Evolutionary conservation across 2,329 filamentous ascomycete genomes (phyloP), one percentile per base, ranked within the genome.

Genomic region (Ceratocystis colombiana): DNA sequence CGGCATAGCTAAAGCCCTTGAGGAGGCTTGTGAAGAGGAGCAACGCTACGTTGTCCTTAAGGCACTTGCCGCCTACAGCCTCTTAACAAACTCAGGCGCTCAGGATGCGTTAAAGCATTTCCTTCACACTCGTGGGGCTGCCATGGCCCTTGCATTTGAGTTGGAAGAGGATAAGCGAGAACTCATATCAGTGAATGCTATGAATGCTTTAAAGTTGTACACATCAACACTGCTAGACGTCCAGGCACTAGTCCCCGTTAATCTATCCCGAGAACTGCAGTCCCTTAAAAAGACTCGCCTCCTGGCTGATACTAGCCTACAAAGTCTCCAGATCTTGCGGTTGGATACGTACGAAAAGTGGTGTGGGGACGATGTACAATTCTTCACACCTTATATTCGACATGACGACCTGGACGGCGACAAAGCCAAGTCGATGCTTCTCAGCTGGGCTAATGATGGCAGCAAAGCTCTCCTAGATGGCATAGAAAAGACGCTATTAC

Each of bases 341-440:
- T 77, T 96, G 30, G 90, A 96, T 72, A 77, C 94, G 8, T 85
- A 90, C 71, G 84, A 87, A 69, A 81, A 82, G 22, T 96, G 91
- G 88, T 88, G 94, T 69, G 82, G 88, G 20, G 85, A 91, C 6
- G 90, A 95, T 68, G 88, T 96, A 53, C 84, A 84, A 61, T 88
- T 88, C 70, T 96, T 95, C 73, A 93, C 86, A 0, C 92, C 92
- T 0, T 96, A 90, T 77, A 88, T 95, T 45, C 85, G 89, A 37
- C 86, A 95, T 71, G 89, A 92, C 70, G 88, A 94, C 70, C 75
- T 89, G 3, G 82, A 85, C 28, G 83, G 81, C 22, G 75, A 78
- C 28, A 81, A 85, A 68, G 83, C 84, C 0, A 79, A 81, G 53
- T 81, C 84, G 1, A 84, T 84, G 74, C 79, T 90, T 15, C 80